phyloP scores from a whole-genome alignment of 73 alveolate species.

The Paramecium sonneborni region DNA sequence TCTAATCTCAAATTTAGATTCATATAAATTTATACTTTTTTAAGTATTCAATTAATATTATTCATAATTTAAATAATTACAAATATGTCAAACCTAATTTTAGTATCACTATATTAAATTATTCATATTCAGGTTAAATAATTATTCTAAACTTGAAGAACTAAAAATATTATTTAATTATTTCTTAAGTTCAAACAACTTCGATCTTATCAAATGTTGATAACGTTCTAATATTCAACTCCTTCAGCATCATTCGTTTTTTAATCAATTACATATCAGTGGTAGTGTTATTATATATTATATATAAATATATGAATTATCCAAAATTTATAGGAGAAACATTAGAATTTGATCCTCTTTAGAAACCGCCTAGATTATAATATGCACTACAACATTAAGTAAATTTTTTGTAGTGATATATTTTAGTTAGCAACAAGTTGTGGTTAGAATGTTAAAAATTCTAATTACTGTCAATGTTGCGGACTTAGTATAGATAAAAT shows the following conservation, averaged over 20 bases:
- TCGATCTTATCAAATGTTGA: neutral
- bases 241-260: neutral
- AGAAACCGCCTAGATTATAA: neutral
- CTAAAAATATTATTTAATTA: neutral
- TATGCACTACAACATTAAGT: neutral
- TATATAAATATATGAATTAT: neutral
- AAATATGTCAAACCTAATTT: neutral
- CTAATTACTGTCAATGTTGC: constrained; percentile 2
- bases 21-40: neutral
- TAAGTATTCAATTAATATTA: neutral
- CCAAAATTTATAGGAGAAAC: neutral
- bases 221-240: neutral
- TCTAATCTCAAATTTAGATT: neutral
- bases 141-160: neutral
- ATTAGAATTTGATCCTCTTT: neutral
- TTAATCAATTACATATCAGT: neutral
- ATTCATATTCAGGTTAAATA: neutral
- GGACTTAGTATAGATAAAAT: neutral
- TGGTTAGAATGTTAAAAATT: neutral
- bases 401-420: neutral
- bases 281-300: neutral
- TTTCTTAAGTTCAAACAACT: neutral
- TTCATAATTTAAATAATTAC: neutral
- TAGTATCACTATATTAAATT: neutral
- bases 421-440: constrained; percentile 12